Conservation (phyloP, 1,139 yeast species). For the Sugiyamaella paludigena region DNA sequence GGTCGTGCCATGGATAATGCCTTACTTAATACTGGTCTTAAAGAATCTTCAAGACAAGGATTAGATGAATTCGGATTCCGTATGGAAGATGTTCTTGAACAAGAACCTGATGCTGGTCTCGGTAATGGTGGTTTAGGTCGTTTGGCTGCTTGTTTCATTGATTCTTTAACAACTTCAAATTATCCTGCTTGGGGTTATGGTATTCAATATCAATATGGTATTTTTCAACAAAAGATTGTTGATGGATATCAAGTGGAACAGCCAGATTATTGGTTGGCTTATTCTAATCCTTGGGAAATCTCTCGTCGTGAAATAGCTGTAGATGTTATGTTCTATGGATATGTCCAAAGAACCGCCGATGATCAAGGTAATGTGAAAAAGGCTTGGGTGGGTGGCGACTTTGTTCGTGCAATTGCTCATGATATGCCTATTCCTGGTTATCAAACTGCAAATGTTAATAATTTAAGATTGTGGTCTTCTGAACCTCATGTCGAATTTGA, state of each 20-base stretch:
- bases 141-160: constrained; percentile 91
- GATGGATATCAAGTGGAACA: constrained; percentile 93
- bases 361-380: constrained; percentile 52
- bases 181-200: constrained; percentile 98
- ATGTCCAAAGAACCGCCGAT: constrained; percentile 61
- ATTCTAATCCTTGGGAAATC: constrained; percentile 90
- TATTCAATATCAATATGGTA: constrained; percentile 88
- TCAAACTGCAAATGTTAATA: constrained; percentile 79
- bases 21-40: constrained; percentile 67
- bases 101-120: constrained; percentile 91
- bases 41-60: constrained; percentile 53
- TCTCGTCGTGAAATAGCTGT: constrained; percentile 82
- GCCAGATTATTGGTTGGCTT: constrained; percentile 91
- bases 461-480: constrained; percentile 87
- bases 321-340: constrained; percentile 91
- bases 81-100: constrained; percentile 77
- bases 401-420: constrained; percentile 86
- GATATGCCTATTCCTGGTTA: constrained; percentile 95
- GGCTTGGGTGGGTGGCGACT: constrained; percentile 85
- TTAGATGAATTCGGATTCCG: constrained; percentile 79
- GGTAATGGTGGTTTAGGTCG: constrained; percentile 97
- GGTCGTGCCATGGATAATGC: constrained; percentile 96
- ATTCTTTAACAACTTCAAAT: constrained; percentile 80
- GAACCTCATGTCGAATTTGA: constrained; percentile 91
- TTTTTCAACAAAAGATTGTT: constrained; percentile 83